These are phyloP conservation scores for Xylaria sp. DNA, from an alignment of 2,329 filamentous ascomycete species.

Conservation along the genomic window DNA sequence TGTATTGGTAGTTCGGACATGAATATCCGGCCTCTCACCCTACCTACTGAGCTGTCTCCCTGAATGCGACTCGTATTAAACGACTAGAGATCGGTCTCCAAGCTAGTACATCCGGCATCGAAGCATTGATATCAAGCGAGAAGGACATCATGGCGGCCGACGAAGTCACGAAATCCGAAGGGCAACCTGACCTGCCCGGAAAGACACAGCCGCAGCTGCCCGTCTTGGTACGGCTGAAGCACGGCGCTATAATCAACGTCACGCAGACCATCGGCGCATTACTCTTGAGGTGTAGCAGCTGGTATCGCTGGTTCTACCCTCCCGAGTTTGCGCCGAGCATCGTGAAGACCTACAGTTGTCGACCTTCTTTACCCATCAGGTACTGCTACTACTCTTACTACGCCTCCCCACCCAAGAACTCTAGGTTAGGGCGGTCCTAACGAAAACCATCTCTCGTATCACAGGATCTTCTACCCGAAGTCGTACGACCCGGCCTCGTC, in stretches of 20 bases:
- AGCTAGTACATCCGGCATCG: neutral
- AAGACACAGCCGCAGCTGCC: constrained; percentile 13
- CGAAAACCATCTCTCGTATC: neutral
- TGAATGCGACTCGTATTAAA: neutral
- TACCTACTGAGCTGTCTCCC: too few relatives aligned
- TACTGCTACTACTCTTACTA: constrained; percentile 25
- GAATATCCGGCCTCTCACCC: too few relatives aligned
- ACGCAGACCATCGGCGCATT: constrained; percentile 27
- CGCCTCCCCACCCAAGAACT: neutral
- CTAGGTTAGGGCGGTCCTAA: neutral
- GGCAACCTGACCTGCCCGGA: constrained; percentile 2
- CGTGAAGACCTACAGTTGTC: constrained; percentile 41
- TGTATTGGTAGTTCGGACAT: too few relatives aligned
- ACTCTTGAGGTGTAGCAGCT: constrained; percentile 28
- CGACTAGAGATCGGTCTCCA: neutral
- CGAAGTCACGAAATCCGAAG: neutral
- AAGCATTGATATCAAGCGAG: too few relatives aligned
- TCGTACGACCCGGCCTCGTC: constrained; percentile 32
- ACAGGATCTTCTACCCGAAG: constrained; percentile 41
- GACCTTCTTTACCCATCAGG: constrained; percentile 40
- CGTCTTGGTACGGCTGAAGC: constrained; percentile 10
- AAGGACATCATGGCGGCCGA: neutral
- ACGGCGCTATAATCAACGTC: constrained; percentile 26
- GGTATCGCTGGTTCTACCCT: constrained; percentile 35
- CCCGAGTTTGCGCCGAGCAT: constrained; percentile 34